A percentile compares a stretch with the other conserved stretches of the same genome.
phyloP scores from a whole-genome alignment of 768 basidiomycete genomes.

The Hygrophorus pudorinus region DNA sequence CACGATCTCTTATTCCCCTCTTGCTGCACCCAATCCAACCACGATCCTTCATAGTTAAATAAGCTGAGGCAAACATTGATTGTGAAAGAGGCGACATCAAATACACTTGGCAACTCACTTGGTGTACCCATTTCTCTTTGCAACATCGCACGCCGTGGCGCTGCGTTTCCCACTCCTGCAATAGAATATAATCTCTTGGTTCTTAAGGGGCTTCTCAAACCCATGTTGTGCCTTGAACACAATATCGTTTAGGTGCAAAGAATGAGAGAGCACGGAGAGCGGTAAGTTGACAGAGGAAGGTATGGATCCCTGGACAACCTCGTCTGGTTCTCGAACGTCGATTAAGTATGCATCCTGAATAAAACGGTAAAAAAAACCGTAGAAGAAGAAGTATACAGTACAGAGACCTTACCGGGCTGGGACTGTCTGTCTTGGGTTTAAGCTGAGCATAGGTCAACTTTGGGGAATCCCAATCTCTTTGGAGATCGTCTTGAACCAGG shows the following conservation, averaged over 20 bases:
- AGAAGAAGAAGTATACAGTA: not conserved
- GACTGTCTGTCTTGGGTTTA: constrained; percentile 69
- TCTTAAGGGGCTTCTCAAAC: constrained; percentile 60
- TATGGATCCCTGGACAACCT: constrained; percentile 86
- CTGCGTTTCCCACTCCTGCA: constrained; percentile 86
- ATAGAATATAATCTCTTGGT: constrained; percentile 80
- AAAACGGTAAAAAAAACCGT: constrained; percentile 4
- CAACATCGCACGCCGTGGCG: constrained; percentile 71
- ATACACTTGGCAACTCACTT: constrained; percentile 41
- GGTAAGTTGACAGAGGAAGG: constrained; percentile 89
- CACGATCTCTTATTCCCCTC: constrained; percentile 24
- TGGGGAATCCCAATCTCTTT: constrained; percentile 70
- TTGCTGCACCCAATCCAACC: constrained; percentile 75
- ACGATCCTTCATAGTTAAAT: constrained; percentile 78
- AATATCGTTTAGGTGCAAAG: constrained; percentile 46
- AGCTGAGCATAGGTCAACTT: constrained; percentile 72
- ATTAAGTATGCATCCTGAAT: constrained; percentile 60
- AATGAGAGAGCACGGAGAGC: constrained; percentile 61
- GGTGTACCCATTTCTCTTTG: constrained; percentile 69
- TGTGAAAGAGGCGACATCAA: not conserved
- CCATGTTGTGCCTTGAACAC: constrained; percentile 57
- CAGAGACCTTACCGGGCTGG: constrained; percentile 42
- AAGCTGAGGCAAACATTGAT: constrained; percentile 25
- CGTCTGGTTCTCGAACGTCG: constrained; percentile 91
- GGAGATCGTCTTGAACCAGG: constrained; percentile 31